Percentiles rank a stretch among this genome's conserved stretches.
phyloP scores from a whole-genome alignment of 2,329 filamentous ascomycete species.

The Lachnellula cervina region DNA sequence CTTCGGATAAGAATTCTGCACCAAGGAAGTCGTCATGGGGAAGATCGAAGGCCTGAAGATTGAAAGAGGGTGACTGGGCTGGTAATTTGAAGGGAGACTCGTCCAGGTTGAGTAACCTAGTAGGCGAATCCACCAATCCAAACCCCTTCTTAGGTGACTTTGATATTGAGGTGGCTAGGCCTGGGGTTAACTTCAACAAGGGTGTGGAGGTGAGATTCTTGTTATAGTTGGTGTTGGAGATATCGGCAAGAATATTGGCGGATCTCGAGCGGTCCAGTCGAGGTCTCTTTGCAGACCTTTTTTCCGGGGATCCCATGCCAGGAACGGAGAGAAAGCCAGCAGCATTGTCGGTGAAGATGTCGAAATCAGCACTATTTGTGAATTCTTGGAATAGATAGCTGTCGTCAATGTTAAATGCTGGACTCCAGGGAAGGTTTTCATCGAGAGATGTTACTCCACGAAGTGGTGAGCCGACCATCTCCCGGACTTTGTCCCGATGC shows the following conservation, averaged over 20 bases:
- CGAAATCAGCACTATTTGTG: conserved; percentile 44
- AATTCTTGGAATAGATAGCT: conserved; percentile 48
- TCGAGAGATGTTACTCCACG: conserved; percentile 49
- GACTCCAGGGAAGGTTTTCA: conserved; percentile 57
- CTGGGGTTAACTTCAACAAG: conserved; percentile 43
- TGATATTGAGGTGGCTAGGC: conserved; percentile 32
- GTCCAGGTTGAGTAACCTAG: conserved; percentile 41
- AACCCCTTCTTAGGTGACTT: conserved; percentile 56
- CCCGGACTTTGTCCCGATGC: conserved; percentile 76
- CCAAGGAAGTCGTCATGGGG: conserved; percentile 50
- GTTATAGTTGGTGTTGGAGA: conserved; percentile 41
- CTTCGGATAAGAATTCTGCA: conserved; percentile 53
- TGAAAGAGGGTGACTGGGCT: conserved; percentile 18
- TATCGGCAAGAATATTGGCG: conserved; percentile 55
- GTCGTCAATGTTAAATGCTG: conserved; percentile 62
- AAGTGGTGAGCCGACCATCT: conserved; percentile 76
- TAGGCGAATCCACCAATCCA: conserved; percentile 48
- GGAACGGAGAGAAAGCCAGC: conserved; percentile 41
- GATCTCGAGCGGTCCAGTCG: conserved; percentile 61
- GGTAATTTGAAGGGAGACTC: conserved; percentile 19
- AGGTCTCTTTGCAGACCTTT: conserved; percentile 54
- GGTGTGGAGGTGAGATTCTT: conserved; percentile 49
- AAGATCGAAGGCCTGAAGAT: conserved; percentile 22
- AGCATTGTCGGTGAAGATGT: conserved; percentile 52
- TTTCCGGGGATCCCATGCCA: conserved; percentile 60